Conservation (phyloP, 2,329 filamentous ascomycete genomes). For the Didymellaceae sp. region DNA sequence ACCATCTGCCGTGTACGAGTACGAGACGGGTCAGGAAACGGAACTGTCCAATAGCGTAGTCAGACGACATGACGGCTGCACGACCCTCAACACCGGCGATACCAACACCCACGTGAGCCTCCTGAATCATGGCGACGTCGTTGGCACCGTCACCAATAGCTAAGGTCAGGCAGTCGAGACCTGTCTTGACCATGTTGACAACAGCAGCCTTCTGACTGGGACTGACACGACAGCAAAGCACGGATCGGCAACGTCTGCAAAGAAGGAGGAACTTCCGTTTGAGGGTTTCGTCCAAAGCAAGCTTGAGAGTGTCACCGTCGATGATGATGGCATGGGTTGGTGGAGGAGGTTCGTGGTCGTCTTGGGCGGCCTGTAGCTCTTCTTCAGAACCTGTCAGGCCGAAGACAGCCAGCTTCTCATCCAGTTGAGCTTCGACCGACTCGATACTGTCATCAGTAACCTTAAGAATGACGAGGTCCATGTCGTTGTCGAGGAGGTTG, state of each 20-base stretch:
- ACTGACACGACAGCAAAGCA: slow-evolving; percentile 96
- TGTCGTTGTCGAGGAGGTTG: slow-evolving; percentile 94
- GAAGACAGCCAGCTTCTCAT: slow-evolving; percentile 75
- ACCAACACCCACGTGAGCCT: slow-evolving; percentile 86
- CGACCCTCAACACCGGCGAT: slow-evolving; percentile 87
- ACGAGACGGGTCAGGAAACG: slow-evolving; percentile 80
- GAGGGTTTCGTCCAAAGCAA: slow-evolving; percentile 80
- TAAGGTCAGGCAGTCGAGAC: slow-evolving; percentile 93
- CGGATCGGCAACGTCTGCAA: slow-evolving; percentile 96
- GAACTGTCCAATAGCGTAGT: slow-evolving; percentile 90
- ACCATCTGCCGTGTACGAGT: slow-evolving; percentile 85
- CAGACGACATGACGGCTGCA: slow-evolving; percentile 82
- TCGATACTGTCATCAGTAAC: slow-evolving; percentile 74
- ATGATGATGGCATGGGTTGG: slow-evolving; percentile 93
- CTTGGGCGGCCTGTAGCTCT: slow-evolving; percentile 78
- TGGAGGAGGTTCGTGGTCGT: slow-evolving; percentile 83
- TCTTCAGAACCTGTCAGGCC: slow-evolving; percentile 82
- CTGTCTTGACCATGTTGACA: slow-evolving; percentile 91
- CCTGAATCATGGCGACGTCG: slow-evolving; percentile 92
- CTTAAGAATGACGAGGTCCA: slow-evolving; percentile 94
- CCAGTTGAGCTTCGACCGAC: slow-evolving; percentile 72
- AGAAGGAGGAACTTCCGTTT: slow-evolving; percentile 93
- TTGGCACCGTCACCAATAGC: slow-evolving; percentile 91
- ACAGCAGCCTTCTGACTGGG: slow-evolving; percentile 98
- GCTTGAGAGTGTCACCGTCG: slow-evolving; percentile 90